Evolutionary conservation across 139 green algal species (phyloP).

Genomic region (Asterochloris sp.): DNA sequence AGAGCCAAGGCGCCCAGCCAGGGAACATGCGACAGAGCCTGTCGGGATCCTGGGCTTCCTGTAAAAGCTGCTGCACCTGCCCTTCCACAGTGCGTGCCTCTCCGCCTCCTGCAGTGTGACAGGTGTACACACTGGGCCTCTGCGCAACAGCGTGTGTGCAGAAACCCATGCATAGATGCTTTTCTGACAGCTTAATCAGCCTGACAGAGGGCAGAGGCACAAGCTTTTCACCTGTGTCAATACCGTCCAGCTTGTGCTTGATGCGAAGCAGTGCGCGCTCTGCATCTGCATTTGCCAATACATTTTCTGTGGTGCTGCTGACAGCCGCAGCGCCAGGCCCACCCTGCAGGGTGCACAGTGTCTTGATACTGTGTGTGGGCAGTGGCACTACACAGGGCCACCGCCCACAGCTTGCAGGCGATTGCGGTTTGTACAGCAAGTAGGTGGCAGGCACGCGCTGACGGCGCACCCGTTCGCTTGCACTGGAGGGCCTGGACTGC

Average conservation of each 20-base stretch:
- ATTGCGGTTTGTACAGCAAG: no score
- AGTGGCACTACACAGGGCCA: no score
- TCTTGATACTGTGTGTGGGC: no score
- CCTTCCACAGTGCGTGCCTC: conserved; percentile 64
- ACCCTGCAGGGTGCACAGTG: no score
- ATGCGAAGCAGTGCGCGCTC: conserved; percentile 83
- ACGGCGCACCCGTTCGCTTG: no score
- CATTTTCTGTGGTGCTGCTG: not conserved
- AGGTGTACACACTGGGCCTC: not conserved
- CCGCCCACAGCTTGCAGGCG: no score
- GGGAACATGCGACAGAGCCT: conserved; percentile 81
- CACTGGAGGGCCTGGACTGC: not conserved
- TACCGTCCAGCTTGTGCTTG: conserved; percentile 91
- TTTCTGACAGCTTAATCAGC: not conserved
- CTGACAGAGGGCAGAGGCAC: not conserved
- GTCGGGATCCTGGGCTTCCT: conserved; percentile 78
- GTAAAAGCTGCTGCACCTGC: conserved; percentile 82
- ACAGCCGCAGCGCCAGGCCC: not conserved
- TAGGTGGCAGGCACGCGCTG: no score
- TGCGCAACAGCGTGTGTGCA: not conserved
- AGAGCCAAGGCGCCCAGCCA: conserved; percentile 86
- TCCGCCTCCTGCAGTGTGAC: conserved; percentile 49
- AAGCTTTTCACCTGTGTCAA: conserved; percentile 48
- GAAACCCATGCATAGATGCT: not conserved
- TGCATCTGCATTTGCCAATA: conserved; percentile 76